phyloP scores from a whole-genome alignment of 2,329 filamentous ascomycete genomes.

The Orbilia oligospora region DNA sequence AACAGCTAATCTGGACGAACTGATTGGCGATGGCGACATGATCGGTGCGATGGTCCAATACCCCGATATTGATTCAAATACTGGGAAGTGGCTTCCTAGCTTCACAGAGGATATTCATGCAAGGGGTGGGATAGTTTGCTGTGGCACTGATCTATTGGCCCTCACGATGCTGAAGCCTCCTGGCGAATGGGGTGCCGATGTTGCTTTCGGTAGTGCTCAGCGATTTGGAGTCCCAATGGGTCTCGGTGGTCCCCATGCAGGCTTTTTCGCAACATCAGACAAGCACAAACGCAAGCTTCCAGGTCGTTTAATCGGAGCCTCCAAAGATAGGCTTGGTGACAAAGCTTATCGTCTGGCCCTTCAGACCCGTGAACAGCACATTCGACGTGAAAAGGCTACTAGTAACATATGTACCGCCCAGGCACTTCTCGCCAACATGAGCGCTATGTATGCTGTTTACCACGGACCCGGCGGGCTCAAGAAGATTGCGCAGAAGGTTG shows the following conservation, averaged over 20 bases:
- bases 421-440: conserved; percentile 94
- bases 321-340: conserved; percentile 88
- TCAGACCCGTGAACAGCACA: conserved; percentile 96
- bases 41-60: conserved; percentile 96
- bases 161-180: conserved; percentile 89
- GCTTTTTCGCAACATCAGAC: conserved; percentile 92
- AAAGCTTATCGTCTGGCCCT: conserved; percentile 85
- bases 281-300: conserved; percentile 96
- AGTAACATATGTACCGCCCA: conserved; percentile 98
- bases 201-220: conserved; percentile 94
- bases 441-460: conserved; percentile 92
- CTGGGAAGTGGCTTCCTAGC: conserved; percentile 46
- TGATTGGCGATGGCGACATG: conserved; percentile 80
- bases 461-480: conserved; percentile 88
- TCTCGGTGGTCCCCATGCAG: conserved; percentile 93
- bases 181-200: conserved; percentile 93
- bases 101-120: conserved; percentile 50
- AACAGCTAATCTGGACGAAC: conserved; percentile 73
- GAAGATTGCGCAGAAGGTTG: conserved; percentile 83
- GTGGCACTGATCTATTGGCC: conserved; percentile 87
- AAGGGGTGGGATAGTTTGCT: conserved; percentile 50
- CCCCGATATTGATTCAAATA: conserved; percentile 70
- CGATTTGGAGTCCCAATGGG: conserved; percentile 92
- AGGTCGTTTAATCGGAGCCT: conserved; percentile 88
- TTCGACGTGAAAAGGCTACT: conserved; percentile 94